phyloP scores from a whole-genome alignment of 2,329 filamentous ascomycete genomes.

The Claviceps sp. region DNA sequence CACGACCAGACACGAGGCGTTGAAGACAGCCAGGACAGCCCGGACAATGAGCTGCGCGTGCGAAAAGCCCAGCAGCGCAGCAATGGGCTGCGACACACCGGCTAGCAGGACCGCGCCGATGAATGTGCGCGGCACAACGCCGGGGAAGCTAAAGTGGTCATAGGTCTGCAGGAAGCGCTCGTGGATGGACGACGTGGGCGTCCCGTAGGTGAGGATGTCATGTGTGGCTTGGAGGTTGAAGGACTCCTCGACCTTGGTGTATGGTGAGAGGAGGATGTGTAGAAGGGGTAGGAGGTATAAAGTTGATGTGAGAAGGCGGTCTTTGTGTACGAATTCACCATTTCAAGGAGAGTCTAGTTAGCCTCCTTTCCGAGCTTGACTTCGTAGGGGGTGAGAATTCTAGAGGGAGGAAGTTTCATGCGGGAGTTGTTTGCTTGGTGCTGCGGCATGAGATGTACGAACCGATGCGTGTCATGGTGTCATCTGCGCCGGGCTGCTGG shows the following conservation, averaged over 20 bases:
- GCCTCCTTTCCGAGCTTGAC: not conserved
- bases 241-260: conserved; percentile 96
- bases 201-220: conserved; percentile 73
- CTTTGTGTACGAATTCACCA: conserved; percentile 5
- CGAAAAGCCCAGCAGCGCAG: conserved; percentile 40
- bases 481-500: not conserved
- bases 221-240: conserved; percentile 94
- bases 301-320: conserved; percentile 13
- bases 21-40: conserved; percentile 63
- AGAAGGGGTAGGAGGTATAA: conserved; percentile 46
- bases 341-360: not conserved
- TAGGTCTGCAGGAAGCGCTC: conserved; percentile 49
- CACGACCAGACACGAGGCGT: conserved; percentile 52
- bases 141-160: conserved; percentile 84
- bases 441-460: not conserved
- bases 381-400: not conserved
- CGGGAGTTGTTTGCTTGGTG: not conserved
- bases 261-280: conserved; percentile 64
- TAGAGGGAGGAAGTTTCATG: not conserved
- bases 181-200: conserved; percentile 35
- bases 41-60: conserved; percentile 53
- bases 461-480: conserved; percentile 13
- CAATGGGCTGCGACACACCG: conserved; percentile 53
- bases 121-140: conserved; percentile 84
- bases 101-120: conserved; percentile 68